These are phyloP conservation scores for Tubosaeta brunneosetosa DNA, from an alignment of 768 basidiomycete genomes.

Conservation along the genomic window DNA sequence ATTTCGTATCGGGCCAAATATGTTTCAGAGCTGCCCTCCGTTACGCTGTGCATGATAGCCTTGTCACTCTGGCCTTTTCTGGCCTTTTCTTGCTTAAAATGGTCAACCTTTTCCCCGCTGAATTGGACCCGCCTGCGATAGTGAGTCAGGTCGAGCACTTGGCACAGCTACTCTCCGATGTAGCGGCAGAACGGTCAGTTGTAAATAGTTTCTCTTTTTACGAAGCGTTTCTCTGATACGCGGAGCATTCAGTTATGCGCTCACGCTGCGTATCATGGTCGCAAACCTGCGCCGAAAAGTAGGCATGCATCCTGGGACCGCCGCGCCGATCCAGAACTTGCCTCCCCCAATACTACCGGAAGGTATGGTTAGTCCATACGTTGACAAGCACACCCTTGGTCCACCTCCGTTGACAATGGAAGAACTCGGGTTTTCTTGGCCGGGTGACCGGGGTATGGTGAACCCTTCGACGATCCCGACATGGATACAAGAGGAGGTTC, in stretches of 20 bases:
- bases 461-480: conserved; percentile 79
- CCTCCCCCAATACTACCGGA: conserved; percentile 53
- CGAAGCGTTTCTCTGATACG: conserved; percentile 8
- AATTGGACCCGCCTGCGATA: conserved; percentile 73
- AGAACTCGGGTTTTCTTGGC: conserved; percentile 78
- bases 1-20: not conserved
- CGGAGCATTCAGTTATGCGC: conserved; percentile 60
- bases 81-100: conserved; percentile 91
- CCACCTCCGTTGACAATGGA: conserved; percentile 76
- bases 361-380: conserved; percentile 54
- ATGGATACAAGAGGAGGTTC: conserved; percentile 88
- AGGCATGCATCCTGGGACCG: conserved; percentile 52
- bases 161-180: conserved; percentile 84
- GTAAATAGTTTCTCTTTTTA: not conserved
- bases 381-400: conserved; percentile 44
- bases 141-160: conserved; percentile 86
- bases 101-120: conserved; percentile 87
- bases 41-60: conserved; percentile 89
- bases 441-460: conserved; percentile 58
- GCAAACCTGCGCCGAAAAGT: conserved; percentile 88
- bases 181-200: conserved; percentile 80
- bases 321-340: conserved; percentile 45
- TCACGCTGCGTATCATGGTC: conserved; percentile 90
- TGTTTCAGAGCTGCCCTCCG: conserved; percentile 70
- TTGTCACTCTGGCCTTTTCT: conserved; percentile 88